Evolutionary conservation across 257 asterid species (phyloP), one percentile per base, ranked within the genome.

Genomic region (Ocimum tenuiflorum): DNA sequence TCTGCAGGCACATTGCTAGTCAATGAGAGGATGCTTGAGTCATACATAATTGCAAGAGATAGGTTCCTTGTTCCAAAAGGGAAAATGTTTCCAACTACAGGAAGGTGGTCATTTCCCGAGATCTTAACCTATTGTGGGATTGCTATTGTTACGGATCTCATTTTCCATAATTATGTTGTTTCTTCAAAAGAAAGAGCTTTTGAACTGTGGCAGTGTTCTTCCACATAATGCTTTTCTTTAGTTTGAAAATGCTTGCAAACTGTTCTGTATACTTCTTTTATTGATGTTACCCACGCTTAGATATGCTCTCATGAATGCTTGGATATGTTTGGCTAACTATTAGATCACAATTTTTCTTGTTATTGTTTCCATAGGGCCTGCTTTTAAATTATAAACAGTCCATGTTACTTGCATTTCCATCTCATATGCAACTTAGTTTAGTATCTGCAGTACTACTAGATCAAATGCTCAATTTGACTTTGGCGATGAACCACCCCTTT

Each of bases 21-120:
- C 59, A 94, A 94, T 73, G 99, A 94, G 82, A 88, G 99, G 80
- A 94, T 94, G 99, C 82, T 94, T 39, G 99, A 94, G 79, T 82
- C 99, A 8, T 94, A 90, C 73, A 86, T 94, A 69, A 94, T 94
- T 73, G 99, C 99, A 53, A 90, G 99, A 83, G 99, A 94, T 51
- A 81, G 99, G 49, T 94, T 94, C 79, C 97, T 94, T 69, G 88
- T 76, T 76, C 88, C 91, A 70, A 81, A 80, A 78, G 99, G 99
- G 62, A 94, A 90, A 78, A 94, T 91, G 97, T 94, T 88, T 72
- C 99, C 99, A 45, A 74, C 94, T 13, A 50, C 84, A 48, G 99
- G 99, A 80, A 94, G 96, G 99, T 91, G 61, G 65, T 39, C 76
- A 36, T 42, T 63, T 27, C 72, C 60, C 60, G 3, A 33, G 31